A percentile compares a stretch with the other conserved stretches of the same genome.
Evolutionary conservation across 805 yeast species (phyloP).

Genomic region (Candida ulmi): DNA sequence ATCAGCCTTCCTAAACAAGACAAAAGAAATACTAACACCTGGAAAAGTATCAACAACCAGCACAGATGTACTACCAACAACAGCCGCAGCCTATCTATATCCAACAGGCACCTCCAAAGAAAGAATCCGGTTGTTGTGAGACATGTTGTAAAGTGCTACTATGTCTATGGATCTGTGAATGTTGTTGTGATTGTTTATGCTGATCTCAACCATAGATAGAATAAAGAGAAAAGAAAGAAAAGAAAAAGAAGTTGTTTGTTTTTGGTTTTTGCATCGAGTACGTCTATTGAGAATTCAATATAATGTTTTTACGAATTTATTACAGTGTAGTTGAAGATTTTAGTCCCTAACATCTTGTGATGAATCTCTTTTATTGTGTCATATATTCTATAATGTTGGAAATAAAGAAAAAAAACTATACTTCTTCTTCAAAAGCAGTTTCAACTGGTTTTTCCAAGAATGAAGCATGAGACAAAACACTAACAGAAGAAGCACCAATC

Average conservation of each 20-base stretch:
- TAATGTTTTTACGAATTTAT: no score
- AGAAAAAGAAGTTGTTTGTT: no score
- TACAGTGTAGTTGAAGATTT: no score
- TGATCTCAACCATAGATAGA: neutral
- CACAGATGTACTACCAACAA: conserved; percentile 10
- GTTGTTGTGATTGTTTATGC: conserved; percentile 17
- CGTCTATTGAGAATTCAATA: no score
- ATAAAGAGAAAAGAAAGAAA: neutral
- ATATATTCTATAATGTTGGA: neutral
- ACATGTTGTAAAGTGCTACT: conserved; percentile 24
- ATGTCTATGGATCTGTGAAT: conserved; percentile 28
- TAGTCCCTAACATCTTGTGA: no score
- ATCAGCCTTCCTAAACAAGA: no score
- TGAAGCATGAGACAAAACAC: conserved; percentile 82
- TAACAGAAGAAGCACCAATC: conserved; percentile 74
- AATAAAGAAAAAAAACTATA: no score
- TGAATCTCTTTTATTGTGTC: neutral
- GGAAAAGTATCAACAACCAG: conserved; percentile 18
- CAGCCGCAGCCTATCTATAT: conserved; percentile 22
- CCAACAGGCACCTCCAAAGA: conserved; percentile 23
- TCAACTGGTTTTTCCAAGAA: conserved; percentile 94
- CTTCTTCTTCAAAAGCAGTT: conserved; percentile 83
- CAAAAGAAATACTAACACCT: conserved; percentile 7
- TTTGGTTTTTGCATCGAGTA: no score
- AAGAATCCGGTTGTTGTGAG: conserved; percentile 22